Base-by-base conservation (phyloP, 108 stramenopile species). In the Hondaea fermentalgiana region DNA sequence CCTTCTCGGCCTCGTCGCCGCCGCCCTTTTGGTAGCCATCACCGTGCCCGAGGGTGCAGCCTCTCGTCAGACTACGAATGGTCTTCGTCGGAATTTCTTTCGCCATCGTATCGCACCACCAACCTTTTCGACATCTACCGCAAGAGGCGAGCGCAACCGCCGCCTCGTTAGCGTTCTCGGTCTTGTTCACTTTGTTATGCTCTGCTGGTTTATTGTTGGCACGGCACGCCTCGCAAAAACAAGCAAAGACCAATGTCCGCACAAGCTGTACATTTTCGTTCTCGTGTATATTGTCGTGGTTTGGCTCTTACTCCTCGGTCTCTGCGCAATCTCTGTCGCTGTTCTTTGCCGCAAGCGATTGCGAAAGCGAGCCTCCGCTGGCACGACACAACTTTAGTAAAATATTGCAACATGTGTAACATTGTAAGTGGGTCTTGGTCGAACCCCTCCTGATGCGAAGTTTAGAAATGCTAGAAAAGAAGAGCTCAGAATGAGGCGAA, bases 121-220 rank as follows among this genome's bases (percentile, higher is more conserved):
- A 42, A 23, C 64, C 35, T 69, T 69, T 17, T 69, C 64, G 1
- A 69, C 64, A 23, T 14, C 35, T 17, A 69, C 64, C 25, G 42
- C 42, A 12, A 14, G 17, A 12, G 64, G 64, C 25, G 64, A 69
- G 17, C 64, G 49, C 43, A 53, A 83, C 23, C 76, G 76, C n/a
- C 19, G 45, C 17, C 76, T 83, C 28, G 76, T 83, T 3, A 28
- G 76, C 51, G 45, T 83, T 17, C 76, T 83, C n/a, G 76, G 76
- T 12, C 51, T 83, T 16, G 45, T 53, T 12, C 76, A 83, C 16
- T 83, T 83, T 23, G n/a, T 83, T 3, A 53, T 53, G 49, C 23
- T 83, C 49, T 53, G n/a, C 51, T 83, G 76, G 76, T 83, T 83
- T 35, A 53, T 83, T 17, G 76, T 83, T 35, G 76, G 76, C 49